These are phyloP conservation scores for Xanthoparmelia taractica DNA, from an alignment of 495 filamentous ascomycete genomes.

Conservation along the genomic window DNA sequence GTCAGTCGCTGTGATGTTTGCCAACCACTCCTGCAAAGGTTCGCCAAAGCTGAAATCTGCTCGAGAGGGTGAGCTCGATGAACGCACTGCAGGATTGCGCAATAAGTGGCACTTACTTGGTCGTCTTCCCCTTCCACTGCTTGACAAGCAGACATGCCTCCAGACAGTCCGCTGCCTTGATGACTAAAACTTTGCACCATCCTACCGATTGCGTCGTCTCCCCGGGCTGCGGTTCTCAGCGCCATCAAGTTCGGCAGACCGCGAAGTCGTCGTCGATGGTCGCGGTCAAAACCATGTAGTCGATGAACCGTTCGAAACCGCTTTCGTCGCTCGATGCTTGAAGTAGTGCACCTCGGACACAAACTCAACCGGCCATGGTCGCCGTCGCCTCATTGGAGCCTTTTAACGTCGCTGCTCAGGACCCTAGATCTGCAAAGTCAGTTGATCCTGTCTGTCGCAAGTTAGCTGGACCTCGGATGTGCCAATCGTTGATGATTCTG, in stretches of 20 bases:
- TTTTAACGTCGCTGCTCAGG: slow-evolving; percentile 1
- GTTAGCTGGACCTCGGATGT: not conserved
- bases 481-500: not conserved
- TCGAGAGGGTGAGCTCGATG: not conserved
- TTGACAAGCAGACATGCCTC: not conserved
- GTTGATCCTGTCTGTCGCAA: not conserved
- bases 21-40: no score
- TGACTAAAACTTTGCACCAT: not conserved
- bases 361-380: not conserved
- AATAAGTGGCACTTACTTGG: not conserved
- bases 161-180: no score
- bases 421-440: not conserved
- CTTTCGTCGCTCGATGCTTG: not conserved
- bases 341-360: not conserved
- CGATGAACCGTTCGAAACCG: not conserved
- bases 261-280: no score
- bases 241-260: no score
- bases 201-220: not conserved
- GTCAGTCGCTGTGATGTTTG: not conserved
- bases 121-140: not conserved
- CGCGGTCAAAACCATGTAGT: no score
- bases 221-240: no score
- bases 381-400: not conserved
- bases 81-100: not conserved
- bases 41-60: not conserved